A percentile compares a stretch with the other conserved stretches of the same genome.
These are phyloP conservation scores for Solanum peruvianum DNA, from an alignment of 257 asterid genomes.

Conservation along the genomic window DNA sequence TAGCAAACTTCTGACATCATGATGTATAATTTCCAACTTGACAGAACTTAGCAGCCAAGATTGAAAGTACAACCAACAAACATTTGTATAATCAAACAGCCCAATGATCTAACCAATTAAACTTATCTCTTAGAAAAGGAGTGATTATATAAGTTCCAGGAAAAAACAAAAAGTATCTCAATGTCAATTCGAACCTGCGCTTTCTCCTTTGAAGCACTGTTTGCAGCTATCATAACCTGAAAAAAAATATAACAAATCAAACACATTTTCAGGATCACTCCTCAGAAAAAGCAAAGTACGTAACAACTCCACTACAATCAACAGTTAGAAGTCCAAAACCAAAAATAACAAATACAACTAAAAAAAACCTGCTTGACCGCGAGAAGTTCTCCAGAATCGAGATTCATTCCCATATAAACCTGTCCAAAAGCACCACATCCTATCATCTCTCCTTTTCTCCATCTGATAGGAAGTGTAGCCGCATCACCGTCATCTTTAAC, in stretches of 20 bases:
- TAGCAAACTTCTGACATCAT: background rate
- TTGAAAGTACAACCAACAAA: background rate
- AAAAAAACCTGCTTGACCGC: constrained; percentile 79
- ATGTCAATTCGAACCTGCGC: constrained; percentile 40
- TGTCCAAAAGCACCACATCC: constrained; percentile 98
- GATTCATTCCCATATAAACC: constrained; percentile 98
- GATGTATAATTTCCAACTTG: background rate
- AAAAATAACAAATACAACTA: background rate
- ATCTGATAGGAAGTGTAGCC: constrained; percentile 47
- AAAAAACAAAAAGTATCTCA: background rate
- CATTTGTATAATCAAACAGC: background rate
- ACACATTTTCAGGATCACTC: background rate
- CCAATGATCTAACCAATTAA: background rate
- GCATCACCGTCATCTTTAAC: constrained; percentile 24
- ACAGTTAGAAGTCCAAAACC: background rate
- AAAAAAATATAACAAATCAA: background rate
- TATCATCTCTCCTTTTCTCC: constrained; percentile 92
- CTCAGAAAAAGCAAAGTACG: background rate
- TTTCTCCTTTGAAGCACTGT: constrained; percentile 50
- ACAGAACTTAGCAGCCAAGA: background rate
- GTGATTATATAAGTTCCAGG: background rate
- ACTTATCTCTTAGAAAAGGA: background rate
- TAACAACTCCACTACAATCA: background rate
- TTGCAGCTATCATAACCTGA: constrained; percentile 68
- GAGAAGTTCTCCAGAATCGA: constrained; percentile 86